Evolutionary conservation across 2,329 filamentous ascomycete genomes (phyloP).

Genomic region (Fusarium sarcochroum): DNA sequence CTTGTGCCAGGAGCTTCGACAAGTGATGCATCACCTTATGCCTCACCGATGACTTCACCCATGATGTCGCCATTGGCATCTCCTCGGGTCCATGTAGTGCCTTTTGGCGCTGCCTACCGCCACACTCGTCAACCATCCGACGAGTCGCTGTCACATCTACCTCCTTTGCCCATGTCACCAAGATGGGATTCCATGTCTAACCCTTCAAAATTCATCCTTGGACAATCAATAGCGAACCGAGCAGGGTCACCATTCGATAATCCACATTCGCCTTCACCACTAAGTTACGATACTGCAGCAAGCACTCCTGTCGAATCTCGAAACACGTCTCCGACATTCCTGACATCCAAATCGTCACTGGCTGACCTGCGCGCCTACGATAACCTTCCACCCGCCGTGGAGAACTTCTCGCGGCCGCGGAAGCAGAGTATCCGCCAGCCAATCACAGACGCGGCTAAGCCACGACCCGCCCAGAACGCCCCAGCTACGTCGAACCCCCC

Average conservation of each 20-base stretch:
- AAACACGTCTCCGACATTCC: constrained; percentile 51
- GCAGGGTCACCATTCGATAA: constrained; percentile 47
- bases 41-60: constrained; percentile 42
- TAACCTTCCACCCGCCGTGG: constrained; percentile 58
- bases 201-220: constrained; percentile 48
- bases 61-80: constrained; percentile 42
- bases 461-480: constrained; percentile 44
- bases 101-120: constrained; percentile 43
- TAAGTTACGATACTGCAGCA: constrained; percentile 43
- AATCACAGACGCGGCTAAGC: constrained; percentile 53
- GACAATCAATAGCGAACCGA: constrained; percentile 40
- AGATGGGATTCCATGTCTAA: constrained; percentile 62
- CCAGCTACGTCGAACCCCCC: constrained; percentile 42
- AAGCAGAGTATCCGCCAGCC: constrained; percentile 66
- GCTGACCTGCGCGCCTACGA: constrained; percentile 55
- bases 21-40: constrained; percentile 44
- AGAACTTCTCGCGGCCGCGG: constrained; percentile 73
- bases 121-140: constrained; percentile 41
- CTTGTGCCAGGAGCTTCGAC: constrained; percentile 36
- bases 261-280: constrained; percentile 47
- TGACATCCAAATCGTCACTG: constrained; percentile 52
- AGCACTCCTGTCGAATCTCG: constrained; percentile 45
- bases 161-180: constrained; percentile 55
- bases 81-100: constrained; percentile 42
- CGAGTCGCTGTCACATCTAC: constrained; percentile 49